These are phyloP conservation scores for Citrullus colocynthis DNA, from an alignment of 306 rosid species.

Conservation along the genomic window DNA sequence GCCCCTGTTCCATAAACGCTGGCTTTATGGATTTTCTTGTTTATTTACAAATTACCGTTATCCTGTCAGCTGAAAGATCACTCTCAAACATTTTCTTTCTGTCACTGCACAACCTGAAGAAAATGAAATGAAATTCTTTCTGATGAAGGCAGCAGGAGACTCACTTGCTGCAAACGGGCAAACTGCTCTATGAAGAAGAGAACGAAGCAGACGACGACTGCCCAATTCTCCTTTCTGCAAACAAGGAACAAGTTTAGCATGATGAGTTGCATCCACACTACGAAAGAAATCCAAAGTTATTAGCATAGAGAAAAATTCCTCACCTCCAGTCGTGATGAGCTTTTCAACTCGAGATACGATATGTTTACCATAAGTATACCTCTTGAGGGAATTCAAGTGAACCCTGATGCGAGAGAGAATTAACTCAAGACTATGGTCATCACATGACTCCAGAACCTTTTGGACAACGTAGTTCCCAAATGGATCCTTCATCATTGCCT, in stretches of 20 bases:
- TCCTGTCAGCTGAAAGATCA: constrained; percentile 13
- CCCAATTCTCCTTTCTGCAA: constrained; percentile 88
- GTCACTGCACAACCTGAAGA: constrained; percentile 52
- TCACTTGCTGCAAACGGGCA: constrained; percentile 8
- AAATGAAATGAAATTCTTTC: constrained; percentile 24
- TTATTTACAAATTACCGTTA: constrained; percentile 41
- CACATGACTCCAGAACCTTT: constrained; percentile 91
- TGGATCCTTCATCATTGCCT: constrained; percentile 99
- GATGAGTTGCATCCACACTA: neutral
- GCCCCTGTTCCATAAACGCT: neutral
- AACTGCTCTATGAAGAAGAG: constrained; percentile 26
- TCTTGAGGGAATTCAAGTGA: constrained; percentile 82
- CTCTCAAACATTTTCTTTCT: constrained; percentile 29
- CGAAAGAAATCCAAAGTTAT: neutral
- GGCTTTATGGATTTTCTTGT: constrained; percentile 16
- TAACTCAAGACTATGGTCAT: constrained; percentile 70
- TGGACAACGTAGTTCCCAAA: constrained; percentile 95
- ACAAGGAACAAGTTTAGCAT: neutral
- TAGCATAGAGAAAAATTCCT: neutral
- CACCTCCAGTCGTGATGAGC: constrained; percentile 90
- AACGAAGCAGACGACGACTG: constrained; percentile 51
- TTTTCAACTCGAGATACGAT: constrained; percentile 95
- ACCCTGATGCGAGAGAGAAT: constrained; percentile 92
- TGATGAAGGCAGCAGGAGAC: constrained; percentile 17
- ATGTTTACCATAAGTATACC: constrained; percentile 87